phyloP scores from a whole-genome alignment of 371 early-diverging fungal genomes.

The Batkoa obscura region DNA sequence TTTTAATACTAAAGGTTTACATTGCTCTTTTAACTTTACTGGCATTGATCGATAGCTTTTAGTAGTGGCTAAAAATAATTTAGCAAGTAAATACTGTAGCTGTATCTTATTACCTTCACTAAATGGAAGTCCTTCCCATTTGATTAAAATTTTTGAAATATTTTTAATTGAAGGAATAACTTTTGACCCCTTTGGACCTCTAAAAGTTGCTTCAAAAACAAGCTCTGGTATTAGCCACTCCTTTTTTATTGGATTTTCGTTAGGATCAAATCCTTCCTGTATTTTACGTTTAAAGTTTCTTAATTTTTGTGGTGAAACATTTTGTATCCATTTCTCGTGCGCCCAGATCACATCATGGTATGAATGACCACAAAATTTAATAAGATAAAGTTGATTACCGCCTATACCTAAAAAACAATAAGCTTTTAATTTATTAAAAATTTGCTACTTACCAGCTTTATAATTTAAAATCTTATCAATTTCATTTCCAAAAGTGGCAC shows the following conservation, averaged over 20 bases:
- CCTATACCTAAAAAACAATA: too few species aligned
- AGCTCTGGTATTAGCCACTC: conserved; percentile 1
- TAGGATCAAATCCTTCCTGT: too few species aligned
- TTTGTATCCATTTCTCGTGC: background rate
- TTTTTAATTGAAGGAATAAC: background rate
- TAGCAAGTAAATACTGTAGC: background rate
- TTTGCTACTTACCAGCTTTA: too few species aligned
- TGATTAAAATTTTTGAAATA: conserved; percentile 5
- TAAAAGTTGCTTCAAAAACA: background rate
- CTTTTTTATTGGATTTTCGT: background rate
- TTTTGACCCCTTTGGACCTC: background rate
- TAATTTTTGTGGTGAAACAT: background rate
- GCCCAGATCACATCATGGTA: background rate
- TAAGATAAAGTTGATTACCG: background rate
- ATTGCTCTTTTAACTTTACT: background rate
- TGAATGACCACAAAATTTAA: background rate
- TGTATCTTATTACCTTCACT: background rate
- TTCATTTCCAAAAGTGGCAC: too few species aligned
- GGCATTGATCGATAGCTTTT: background rate
- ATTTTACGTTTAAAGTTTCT: background rate
- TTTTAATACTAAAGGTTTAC: background rate
- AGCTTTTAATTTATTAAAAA: too few species aligned
- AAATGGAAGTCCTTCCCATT: conserved; percentile 4
- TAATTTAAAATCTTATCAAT: too few species aligned
- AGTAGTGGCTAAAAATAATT: background rate